Evolutionary conservation across 2,329 filamentous ascomycete genomes (phyloP), one percentile per base, ranked within the genome.

Genomic region (Calonectria montana): DNA sequence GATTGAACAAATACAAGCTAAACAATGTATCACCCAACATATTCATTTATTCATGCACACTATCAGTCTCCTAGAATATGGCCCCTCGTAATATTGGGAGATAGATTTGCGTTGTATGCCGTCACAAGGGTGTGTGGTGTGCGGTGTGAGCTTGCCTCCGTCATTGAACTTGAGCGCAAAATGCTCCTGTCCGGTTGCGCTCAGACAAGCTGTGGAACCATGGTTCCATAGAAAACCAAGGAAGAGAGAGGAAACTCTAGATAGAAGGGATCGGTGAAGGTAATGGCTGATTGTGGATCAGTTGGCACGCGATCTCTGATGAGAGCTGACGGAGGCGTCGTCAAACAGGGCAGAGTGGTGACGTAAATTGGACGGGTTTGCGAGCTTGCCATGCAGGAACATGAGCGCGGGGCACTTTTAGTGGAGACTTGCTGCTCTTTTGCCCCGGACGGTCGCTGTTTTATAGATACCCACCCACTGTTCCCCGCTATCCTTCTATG

Each of bases 371-470:
- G 29, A 72, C 74, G 76, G 74, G 53, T 41, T 45, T 43, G 65
- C 35, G 13, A 48, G 35, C 75, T 73, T 61, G 53, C 50, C 69
- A 78, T 78, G 74, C 75, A 78, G 77, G 77, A 78, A 79, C 77
- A 39, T 76, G 47, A 18, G 48, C 27, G 48, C 31, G 39, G 29
- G 55, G 39, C 35, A 63, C 25, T 25, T 63, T 29, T 27, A 64
- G 64, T 41, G 47, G 39, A 35, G 31, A 41, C 23, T 37, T n/a
- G 45, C 23, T 59, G 47, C 37, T 53, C 31, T 31, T 35, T 25
- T 53, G 43, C 37, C 29, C 31, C 37, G n/a, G 64, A 2, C 21
- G 50, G 43, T 6, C 43, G 43, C 62, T 39, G 31, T 39, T 41
- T 29, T 47, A n/a, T 29, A 18, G 35, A 29, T 16, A 21, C 39